Conservation (phyloP, 139 green algal species). For the Protoeuglena noctilucae region DNA sequence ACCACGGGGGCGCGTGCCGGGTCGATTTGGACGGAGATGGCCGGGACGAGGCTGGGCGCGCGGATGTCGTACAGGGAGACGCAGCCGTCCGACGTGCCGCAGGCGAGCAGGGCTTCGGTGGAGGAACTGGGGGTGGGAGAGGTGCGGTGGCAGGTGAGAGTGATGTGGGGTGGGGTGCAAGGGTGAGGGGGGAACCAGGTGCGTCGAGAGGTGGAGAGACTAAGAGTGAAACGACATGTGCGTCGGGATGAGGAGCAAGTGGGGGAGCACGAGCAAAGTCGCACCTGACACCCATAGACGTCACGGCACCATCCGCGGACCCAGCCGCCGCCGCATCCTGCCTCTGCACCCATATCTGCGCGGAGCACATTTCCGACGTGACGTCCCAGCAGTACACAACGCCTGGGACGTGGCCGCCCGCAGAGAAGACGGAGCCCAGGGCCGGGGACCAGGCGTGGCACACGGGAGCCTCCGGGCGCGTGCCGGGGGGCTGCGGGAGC, state of each 20-base stretch:
- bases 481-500: background rate
- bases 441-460: conserved; percentile 15
- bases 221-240: conserved; percentile 2
- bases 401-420: conserved; percentile 28
- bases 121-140: too few relatives aligned
- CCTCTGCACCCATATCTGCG: background rate
- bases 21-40: conserved; percentile 14
- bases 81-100: conserved; percentile 24
- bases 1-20: conserved; percentile 15
- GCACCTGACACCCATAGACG: too few relatives aligned
- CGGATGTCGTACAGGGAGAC: conserved; percentile 60
- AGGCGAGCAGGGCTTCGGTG: conserved; percentile 30
- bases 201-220: background rate
- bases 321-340: too few relatives aligned
- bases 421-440: conserved; percentile 15
- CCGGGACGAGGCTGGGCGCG: conserved; percentile 8
- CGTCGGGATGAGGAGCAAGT: background rate
- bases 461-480: conserved; percentile 6
- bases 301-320: too few relatives aligned
- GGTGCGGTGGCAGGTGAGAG: too few relatives aligned
- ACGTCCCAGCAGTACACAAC: conserved; percentile 28
- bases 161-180: conserved; percentile 17
- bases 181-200: conserved; percentile 4
- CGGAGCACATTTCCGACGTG: background rate
- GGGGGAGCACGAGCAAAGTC: background rate